These are phyloP conservation scores for Ilyonectria robusta DNA, from an alignment of 2,329 filamentous ascomycete species.

Conservation along the genomic window DNA sequence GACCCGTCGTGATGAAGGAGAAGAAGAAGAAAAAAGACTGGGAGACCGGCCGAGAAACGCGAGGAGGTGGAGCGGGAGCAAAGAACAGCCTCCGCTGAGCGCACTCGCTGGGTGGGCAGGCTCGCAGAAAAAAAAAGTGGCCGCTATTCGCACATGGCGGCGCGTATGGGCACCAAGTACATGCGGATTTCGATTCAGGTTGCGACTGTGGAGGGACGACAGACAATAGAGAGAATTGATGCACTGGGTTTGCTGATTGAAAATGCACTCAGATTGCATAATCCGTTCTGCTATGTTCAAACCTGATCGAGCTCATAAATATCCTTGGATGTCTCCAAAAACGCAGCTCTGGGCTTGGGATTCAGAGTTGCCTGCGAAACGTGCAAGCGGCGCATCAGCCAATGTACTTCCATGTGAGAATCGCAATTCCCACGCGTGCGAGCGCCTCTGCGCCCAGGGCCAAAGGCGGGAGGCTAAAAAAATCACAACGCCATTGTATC, in stretches of 20 bases:
- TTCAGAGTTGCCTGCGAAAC: too few species aligned
- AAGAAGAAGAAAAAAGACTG: slow-evolving; percentile 23
- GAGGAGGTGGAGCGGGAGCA: slow-evolving; percentile 28
- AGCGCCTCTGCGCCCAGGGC: not conserved
- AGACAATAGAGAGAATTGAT: too few species aligned
- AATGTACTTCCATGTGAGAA: not conserved
- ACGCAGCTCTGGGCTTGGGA: too few species aligned
- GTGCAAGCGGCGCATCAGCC: not conserved
- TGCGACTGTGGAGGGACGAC: too few species aligned
- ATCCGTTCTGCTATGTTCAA: not conserved
- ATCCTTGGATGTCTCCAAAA: not conserved
- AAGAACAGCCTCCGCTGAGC: slow-evolving; percentile 12
- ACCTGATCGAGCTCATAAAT: not conserved
- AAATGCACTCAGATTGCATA: too few species aligned
- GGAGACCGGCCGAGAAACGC: slow-evolving; percentile 21
- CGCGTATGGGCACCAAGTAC: not conserved
- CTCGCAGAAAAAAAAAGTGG: slow-evolving; percentile 12
- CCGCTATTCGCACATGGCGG: not conserved
- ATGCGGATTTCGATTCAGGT: not conserved
- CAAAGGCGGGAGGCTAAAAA: not conserved
- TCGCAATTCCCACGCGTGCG: not conserved
- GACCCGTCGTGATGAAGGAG: slow-evolving; percentile 29
- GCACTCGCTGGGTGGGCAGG: slow-evolving; percentile 12
- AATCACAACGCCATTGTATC: not conserved
- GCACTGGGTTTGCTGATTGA: too few species aligned